Evolutionary conservation across 352 stramenopile species (phyloP), one percentile per base, ranked within the genome.

Genomic region (Thraustotheca clavata): DNA sequence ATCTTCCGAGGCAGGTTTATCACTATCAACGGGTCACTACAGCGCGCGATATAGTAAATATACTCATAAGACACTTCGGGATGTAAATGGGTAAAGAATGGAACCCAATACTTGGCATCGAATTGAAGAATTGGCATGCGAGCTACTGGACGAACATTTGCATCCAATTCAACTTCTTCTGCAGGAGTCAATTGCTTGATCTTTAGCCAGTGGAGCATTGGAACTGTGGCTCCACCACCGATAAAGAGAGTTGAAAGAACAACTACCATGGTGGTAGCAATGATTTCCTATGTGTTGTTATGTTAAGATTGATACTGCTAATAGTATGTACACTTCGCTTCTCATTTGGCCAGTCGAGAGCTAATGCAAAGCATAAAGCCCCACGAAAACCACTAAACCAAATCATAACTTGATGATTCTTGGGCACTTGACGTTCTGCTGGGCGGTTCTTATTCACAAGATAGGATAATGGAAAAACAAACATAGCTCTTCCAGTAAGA

Each of bases 371-470:
- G 2, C 83, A 81, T 4, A 96, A 76, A 20, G 87, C 87, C 35
- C 87, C 87, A 27, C 84, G 76, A n/a, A 96, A 71, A 24, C 86
- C 87, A 47, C 74, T 77, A 62, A 92, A 92, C 77, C 79, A 93
- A 29, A 94, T 68, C 79, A 91, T 88, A 61, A 87, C 71, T 54
- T 80, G 74, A 31, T 81, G 79, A 50, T 85, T 89, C 3, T 41
- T 8, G 6, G 52, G 40, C 33, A 76, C 66, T 0, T 60, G 50
- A 46, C 57, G 57, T 32, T 65, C 57, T 18, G 50, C 59, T 14
- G 60, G 24, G 8, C 69, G 32, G 18, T 11, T 31, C 14, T 49
- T 59, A 55, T 75, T 75, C 46, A 77, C 49, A 4, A 76, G 24
- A 12, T 60, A 60, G 0, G 69, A 62, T 35, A 93, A 71, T 0